A percentile compares a stretch with the other conserved stretches of the same genome.
Conservation (phyloP, 2,329 filamentous ascomycete species). For the Zymoseptoria crescenta region DNA sequence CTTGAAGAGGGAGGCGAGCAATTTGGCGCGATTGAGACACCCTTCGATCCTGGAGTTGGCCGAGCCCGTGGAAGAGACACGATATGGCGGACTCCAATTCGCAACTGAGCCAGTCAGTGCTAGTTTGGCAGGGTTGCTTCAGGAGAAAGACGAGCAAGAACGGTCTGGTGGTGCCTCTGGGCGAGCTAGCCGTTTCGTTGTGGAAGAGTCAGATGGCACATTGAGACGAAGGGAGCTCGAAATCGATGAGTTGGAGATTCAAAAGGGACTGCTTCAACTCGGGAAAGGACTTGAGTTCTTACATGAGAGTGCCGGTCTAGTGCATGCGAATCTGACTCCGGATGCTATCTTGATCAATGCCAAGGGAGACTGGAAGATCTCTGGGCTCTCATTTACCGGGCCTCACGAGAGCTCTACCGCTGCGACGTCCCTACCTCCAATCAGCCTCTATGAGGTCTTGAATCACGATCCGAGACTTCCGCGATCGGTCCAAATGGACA, state of each 20-base stretch:
- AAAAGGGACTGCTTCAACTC: constrained; percentile 88
- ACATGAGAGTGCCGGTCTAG: constrained; percentile 90
- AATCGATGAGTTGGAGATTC: constrained; percentile 94
- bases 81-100: constrained; percentile 87
- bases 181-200: constrained; percentile 68
- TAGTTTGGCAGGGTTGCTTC: constrained; percentile 71
- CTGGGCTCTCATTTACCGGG: constrained; percentile 82
- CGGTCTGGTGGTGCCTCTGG: constrained; percentile 55
- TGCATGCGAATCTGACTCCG: constrained; percentile 90
- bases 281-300: constrained; percentile 92
- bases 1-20: constrained; percentile 84
- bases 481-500: constrained; percentile 71
- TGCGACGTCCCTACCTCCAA: constrained; percentile 63
- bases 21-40: constrained; percentile 78
- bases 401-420: constrained; percentile 64
- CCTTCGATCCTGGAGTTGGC: constrained; percentile 87
- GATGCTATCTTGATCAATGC: constrained; percentile 90
- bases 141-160: constrained; percentile 86
- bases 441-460: constrained; percentile 74
- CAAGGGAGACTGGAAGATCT: constrained; percentile 98
- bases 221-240: constrained; percentile 70
- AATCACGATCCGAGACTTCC: constrained; percentile 82
- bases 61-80: constrained; percentile 90
- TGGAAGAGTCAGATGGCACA: constrained; percentile 68
- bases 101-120: constrained; percentile 86